Conservation (phyloP, 129 eudicot species). For the Ambrosia artemisiifolia region DNA sequence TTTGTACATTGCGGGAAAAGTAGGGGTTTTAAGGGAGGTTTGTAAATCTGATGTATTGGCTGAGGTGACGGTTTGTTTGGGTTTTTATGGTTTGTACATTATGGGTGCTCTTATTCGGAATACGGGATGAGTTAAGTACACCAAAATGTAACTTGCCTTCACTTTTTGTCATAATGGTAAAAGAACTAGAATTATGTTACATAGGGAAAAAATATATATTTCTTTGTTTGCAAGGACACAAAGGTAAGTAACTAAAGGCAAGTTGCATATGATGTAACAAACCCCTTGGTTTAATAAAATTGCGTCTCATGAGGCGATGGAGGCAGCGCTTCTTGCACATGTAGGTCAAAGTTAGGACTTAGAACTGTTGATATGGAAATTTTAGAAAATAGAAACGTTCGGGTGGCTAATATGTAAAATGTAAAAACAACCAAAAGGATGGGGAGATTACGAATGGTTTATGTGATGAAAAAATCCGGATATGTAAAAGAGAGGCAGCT, state of each 20-base stretch:
- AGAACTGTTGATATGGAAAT: neutral
- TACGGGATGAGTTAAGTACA: no score
- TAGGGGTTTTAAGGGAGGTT: no score
- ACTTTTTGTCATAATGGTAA: neutral
- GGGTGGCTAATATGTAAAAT: neutral
- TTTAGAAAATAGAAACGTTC: neutral
- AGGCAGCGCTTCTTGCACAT: neutral
- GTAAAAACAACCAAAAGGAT: neutral
- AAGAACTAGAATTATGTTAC: neutral
- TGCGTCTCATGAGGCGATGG: neutral
- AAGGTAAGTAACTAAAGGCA: neutral
- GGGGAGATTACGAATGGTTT: neutral
- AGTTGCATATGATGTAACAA: neutral
- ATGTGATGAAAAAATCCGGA: neutral
- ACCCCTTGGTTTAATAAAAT: neutral
- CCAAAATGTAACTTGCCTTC: no score
- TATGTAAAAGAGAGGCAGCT: neutral
- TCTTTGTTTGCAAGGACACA: neutral
- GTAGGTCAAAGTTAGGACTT: neutral
- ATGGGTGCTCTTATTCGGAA: no score
- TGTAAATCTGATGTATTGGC: no score
- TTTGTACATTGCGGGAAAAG: no score
- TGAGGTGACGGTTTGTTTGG: no score
- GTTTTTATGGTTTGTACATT: no score
- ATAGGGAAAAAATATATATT: neutral